A percentile compares a stretch with the other conserved stretches of the same genome.
These are phyloP conservation scores for Forsythia viridissima DNA, from an alignment of 257 asterid genomes.

Conservation along the genomic window DNA sequence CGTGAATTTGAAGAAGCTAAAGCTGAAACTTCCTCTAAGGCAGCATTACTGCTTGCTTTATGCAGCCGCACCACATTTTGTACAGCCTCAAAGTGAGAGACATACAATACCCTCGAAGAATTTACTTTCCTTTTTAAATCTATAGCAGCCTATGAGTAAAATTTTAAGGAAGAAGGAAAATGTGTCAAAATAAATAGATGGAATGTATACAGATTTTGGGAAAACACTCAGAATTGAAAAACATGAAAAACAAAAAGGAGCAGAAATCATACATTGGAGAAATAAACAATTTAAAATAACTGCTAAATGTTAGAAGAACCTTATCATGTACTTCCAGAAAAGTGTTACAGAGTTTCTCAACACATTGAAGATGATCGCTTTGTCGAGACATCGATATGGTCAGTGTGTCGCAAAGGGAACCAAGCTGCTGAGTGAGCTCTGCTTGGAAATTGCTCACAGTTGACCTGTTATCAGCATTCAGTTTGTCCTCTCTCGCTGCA, in stretches of 20 bases:
- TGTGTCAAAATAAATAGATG: neutral
- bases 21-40: constrained; percentile 64
- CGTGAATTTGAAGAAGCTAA: constrained; percentile 52
- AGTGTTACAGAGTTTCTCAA: constrained; percentile 62
- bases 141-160: constrained; percentile 47
- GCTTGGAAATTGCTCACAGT: constrained; percentile 60
- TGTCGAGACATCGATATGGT: constrained; percentile 61
- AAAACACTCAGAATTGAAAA: neutral
- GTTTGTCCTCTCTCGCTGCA: constrained; percentile 77
- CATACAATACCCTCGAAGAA: constrained; percentile 55
- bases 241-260: neutral
- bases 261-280: neutral
- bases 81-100: constrained; percentile 78
- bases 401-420: constrained; percentile 55
- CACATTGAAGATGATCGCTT: constrained; percentile 61
- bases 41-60: constrained; percentile 64
- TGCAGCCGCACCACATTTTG: constrained; percentile 75
- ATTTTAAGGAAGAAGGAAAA: neutral
- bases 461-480: constrained; percentile 65
- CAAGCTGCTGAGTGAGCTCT: constrained; percentile 64
- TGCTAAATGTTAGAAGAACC: constrained; percentile 32
- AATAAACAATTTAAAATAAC: constrained; percentile 4
- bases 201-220: neutral
- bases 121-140: constrained; percentile 60
- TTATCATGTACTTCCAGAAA: constrained; percentile 65